Evolutionary conservation across 768 basidiomycete genomes (phyloP), one percentile per base, ranked within the genome.

Genomic region (Phaeolepiota aurea): DNA sequence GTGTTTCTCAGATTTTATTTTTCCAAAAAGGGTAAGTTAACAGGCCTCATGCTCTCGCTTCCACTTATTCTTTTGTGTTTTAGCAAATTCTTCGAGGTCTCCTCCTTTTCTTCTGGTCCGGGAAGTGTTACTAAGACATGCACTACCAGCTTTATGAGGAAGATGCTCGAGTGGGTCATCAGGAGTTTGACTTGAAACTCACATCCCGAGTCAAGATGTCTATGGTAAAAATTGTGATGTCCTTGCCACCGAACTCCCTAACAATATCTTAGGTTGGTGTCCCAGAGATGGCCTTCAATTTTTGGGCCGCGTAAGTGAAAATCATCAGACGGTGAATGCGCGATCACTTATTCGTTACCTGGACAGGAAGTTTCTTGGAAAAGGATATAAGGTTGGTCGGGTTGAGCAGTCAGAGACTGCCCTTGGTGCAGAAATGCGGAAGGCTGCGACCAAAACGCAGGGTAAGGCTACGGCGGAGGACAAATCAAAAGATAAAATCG

Each of bases 371-470:
- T 90, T 90, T 50, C 74, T 90, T 19, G 87, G 78, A 3, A 85
- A 87, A 69, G 82, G 82, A 0, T 86, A 92, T 64, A 93, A 93
- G 61, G 89, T 99, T 39, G 96, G 96, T 4, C 82, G 88, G 10
- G 96, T 99, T 13, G 94, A 97, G 54, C 96, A 99, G 59, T 79
- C 84, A 0, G 96, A 99, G 65, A 99, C 96, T 0, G 92, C 92
- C 0, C 80, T 99, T 9, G 96, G 94, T 16, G 90, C 89, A 15
- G 94, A 98, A 60, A 94, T 98, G 87, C 83, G 94, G 20, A 59
- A 86, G 44, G 87, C 88, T 15, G 82, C 79, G 5, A 77, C 76
- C 15, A 82, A 79, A 58, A 61, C 62, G 35, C 71, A 75, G 46
- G 66, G 66, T 7, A 81, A 77, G 49, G 66, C 66, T 18, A 73